Evolutionary conservation across 2,329 filamentous ascomycete genomes (phyloP).

Genomic region (Paradendryphiella salina): DNA sequence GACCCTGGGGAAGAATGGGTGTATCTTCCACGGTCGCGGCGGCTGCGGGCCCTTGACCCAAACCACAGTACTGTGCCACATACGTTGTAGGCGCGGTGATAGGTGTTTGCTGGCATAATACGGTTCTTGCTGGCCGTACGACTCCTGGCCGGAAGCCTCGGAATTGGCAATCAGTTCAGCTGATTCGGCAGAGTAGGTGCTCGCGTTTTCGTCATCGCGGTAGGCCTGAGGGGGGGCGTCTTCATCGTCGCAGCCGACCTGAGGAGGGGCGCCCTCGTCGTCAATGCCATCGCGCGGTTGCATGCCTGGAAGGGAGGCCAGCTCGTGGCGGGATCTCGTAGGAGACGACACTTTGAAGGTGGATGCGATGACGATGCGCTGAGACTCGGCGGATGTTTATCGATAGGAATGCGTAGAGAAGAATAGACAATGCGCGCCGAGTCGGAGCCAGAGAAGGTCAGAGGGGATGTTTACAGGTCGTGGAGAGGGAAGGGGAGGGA

Average conservation of each 20-base stretch:
- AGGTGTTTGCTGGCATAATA: slow-evolving; percentile 38
- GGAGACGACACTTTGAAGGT: slow-evolving; percentile 33
- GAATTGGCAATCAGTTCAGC: slow-evolving; percentile 31
- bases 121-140: slow-evolving; percentile 23
- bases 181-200: slow-evolving; percentile 31
- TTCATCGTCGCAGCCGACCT: slow-evolving; percentile 34
- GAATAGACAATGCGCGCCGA: not conserved
- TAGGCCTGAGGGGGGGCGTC: slow-evolving; percentile 38
- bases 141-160: slow-evolving; percentile 42
- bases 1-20: slow-evolving; percentile 63
- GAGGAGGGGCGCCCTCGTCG: slow-evolving; percentile 35
- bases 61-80: slow-evolving; percentile 45
- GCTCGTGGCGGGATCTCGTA: slow-evolving; percentile 39
- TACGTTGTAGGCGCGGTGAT: slow-evolving; percentile 59
- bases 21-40: slow-evolving; percentile 54
- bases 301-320: slow-evolving; percentile 35
- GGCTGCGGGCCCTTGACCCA: slow-evolving; percentile 57
- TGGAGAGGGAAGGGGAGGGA: not conserved
- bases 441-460: not conserved
- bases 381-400: slow-evolving; percentile 17
- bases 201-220: slow-evolving; percentile 31
- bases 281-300: slow-evolving; percentile 24
- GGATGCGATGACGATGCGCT: slow-evolving; percentile 12
- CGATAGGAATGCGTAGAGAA: slow-evolving; percentile 17
- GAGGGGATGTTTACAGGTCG: not conserved